Conservation (phyloP, 352 stramenopile species). For the Phytopythium helicoides region DNA sequence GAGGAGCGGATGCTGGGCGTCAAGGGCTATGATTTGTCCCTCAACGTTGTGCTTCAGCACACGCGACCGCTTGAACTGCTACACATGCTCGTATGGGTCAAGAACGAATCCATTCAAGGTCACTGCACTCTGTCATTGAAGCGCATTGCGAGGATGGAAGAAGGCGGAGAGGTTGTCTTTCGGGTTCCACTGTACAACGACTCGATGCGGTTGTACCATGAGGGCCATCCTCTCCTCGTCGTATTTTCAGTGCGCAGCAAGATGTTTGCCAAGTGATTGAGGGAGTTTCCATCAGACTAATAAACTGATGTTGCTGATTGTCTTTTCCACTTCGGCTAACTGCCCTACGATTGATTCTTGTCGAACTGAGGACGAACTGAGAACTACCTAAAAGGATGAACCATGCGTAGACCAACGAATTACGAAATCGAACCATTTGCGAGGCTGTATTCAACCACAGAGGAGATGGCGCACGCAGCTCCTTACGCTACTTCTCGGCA, state of each 20-base stretch:
- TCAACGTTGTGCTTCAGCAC: slow-evolving; percentile 78
- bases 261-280: slow-evolving; percentile 71
- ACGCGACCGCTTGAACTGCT: slow-evolving; percentile 64
- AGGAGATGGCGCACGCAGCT: too few species aligned
- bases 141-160: slow-evolving; percentile 64
- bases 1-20: slow-evolving; percentile 55
- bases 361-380: too few species aligned
- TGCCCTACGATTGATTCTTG: too few species aligned
- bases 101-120: slow-evolving; percentile 71
- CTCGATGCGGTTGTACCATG: slow-evolving; percentile 74
- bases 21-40: slow-evolving; percentile 54
- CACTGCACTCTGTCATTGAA: slow-evolving; percentile 83
- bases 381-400: too few species aligned
- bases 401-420: too few species aligned
- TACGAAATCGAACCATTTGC: too few species aligned
- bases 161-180: slow-evolving; percentile 71
- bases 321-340: too few species aligned
- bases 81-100: slow-evolving; percentile 86
- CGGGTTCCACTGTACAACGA: slow-evolving; percentile 77
- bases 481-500: too few species aligned
- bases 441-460: too few species aligned
- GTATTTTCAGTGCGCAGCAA: slow-evolving; percentile 81
- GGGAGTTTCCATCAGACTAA: too few species aligned
- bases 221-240: slow-evolving; percentile 64
- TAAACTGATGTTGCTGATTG: too few species aligned